Evolutionary conservation across 1,284 basidiomycete genomes (phyloP).

Genomic region (Polyporus tsugae): DNA sequence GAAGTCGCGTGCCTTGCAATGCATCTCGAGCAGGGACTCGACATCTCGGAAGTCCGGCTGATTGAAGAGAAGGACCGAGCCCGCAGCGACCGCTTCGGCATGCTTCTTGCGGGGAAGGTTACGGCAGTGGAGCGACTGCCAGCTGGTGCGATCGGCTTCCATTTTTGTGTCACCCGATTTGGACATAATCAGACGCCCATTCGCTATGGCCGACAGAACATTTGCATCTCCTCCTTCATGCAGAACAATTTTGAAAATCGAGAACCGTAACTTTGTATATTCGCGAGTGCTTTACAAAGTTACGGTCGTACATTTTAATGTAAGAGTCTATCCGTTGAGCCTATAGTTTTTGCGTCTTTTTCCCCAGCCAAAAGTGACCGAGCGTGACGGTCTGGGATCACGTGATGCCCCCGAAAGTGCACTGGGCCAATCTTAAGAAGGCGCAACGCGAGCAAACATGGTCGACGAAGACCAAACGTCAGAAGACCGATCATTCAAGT

Average conservation of each 20-base stretch:
- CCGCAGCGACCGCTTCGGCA: too few relatives aligned
- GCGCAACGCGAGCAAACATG: too few relatives aligned
- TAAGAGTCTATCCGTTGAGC: neutral
- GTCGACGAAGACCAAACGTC: too few relatives aligned
- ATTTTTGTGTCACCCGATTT: neutral
- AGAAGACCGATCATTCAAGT: too few relatives aligned
- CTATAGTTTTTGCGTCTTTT: neutral
- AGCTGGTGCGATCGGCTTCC: neutral
- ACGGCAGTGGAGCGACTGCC: too few relatives aligned
- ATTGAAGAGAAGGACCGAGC: too few relatives aligned
- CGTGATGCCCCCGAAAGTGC: neutral
- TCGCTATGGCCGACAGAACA: neutral
- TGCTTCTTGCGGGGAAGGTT: too few relatives aligned
- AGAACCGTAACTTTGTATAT: slow-evolving; percentile 1
- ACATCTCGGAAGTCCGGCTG: too few relatives aligned
- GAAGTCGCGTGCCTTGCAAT: too few relatives aligned
- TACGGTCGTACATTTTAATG: neutral
- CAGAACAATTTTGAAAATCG: neutral
- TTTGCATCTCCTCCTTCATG: neutral
- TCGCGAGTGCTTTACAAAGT: neutral
- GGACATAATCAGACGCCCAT: neutral
- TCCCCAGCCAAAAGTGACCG: neutral
- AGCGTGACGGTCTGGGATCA: neutral
- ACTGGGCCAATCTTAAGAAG: neutral
- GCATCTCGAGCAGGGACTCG: too few relatives aligned